Percentiles rank a stretch among this genome's conserved stretches.
Evolutionary conservation across 2,329 filamentous ascomycete species (phyloP).

Genomic region (Xylaria sp.): DNA sequence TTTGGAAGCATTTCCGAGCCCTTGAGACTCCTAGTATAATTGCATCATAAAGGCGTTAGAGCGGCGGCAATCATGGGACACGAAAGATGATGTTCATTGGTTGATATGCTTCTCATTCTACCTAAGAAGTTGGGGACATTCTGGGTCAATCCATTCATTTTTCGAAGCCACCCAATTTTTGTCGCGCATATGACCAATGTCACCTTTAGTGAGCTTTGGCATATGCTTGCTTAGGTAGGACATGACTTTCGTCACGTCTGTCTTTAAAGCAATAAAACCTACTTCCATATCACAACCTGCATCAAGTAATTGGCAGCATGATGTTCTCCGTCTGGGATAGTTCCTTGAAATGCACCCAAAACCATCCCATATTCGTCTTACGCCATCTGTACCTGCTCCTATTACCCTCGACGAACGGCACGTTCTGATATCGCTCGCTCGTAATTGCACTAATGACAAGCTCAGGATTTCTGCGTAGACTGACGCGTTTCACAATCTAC

Average conservation of each 20-base stretch:
- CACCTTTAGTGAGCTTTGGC: background rate
- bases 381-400: background rate
- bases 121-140: conserved; percentile 2
- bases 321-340: background rate
- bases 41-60: conserved; percentile 29
- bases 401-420: background rate
- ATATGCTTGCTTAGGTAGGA: background rate
- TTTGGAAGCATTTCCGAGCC: conserved; percentile 9
- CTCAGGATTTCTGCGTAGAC: background rate
- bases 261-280: background rate
- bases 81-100: conserved; percentile 15
- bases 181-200: background rate
- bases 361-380: background rate
- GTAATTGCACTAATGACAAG: background rate
- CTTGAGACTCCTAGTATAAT: background rate
- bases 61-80: conserved; percentile 5
- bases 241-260: background rate
- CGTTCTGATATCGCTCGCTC: background rate
- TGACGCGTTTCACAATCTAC: background rate
- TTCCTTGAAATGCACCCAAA: background rate
- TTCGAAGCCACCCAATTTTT: background rate
- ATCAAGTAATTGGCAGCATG: background rate
- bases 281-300: background rate
- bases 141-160: background rate
- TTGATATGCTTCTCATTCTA: background rate